Evolutionary conservation across 306 rosid species (phyloP).

Genomic region (Oxytropis ochrocephala): DNA sequence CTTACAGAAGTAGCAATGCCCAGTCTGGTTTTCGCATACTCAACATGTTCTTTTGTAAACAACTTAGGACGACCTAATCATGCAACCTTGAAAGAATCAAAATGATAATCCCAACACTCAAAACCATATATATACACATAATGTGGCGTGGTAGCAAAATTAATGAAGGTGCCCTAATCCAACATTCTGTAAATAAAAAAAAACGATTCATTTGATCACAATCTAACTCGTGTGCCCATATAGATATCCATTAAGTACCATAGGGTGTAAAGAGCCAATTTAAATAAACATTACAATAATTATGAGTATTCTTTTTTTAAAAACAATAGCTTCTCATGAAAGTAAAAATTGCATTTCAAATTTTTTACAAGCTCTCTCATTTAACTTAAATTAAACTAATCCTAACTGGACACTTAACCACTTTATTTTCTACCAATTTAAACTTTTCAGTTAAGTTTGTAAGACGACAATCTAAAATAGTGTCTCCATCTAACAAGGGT

Average conservation of each 20-base stretch:
- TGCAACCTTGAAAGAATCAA: no score
- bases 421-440: no score
- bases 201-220: neutral
- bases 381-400: neutral
- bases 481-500: no score
- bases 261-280: neutral
- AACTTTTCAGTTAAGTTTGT: no score
- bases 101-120: no score
- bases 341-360: neutral
- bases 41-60: no score
- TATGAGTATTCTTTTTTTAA: neutral
- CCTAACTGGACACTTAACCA: no score
- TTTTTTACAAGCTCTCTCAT: neutral
- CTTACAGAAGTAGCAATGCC: no score
- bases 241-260: neutral
- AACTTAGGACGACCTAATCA: no score
- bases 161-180: neutral
- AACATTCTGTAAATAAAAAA: neutral
- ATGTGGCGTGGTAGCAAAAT: neutral
- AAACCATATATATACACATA: neutral
- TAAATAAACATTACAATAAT: neutral
- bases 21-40: no score
- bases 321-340: neutral
- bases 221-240: neutral
- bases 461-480: no score